Evolutionary conservation across 116 monocot species (phyloP).

Genomic region (Posidonia oceanica): DNA sequence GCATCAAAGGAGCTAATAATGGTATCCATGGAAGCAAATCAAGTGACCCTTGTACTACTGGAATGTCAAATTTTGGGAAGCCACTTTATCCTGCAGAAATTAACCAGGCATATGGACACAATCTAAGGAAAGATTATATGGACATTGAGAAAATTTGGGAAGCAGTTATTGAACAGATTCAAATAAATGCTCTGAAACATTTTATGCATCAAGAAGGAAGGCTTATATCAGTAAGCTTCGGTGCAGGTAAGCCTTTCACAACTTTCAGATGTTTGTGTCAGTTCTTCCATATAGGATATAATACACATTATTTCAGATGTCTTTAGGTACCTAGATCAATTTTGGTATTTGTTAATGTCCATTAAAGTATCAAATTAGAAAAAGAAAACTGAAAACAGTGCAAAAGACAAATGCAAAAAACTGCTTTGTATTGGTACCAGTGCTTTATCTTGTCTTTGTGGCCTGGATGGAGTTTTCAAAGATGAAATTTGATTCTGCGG

Average conservation of each 20-base stretch:
- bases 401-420: too few relatives aligned
- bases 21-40: background rate
- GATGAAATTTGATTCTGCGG: too few relatives aligned
- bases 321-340: too few relatives aligned
- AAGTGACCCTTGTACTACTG: background rate
- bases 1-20: background rate
- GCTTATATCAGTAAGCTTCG: constrained; percentile 56
- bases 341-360: too few relatives aligned
- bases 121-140: constrained; percentile 17
- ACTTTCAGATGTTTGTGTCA: background rate
- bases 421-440: too few relatives aligned
- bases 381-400: too few relatives aligned
- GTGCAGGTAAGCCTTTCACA: constrained; percentile 46
- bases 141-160: constrained; percentile 61
- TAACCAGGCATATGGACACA: constrained; percentile 13
- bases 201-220: constrained; percentile 70
- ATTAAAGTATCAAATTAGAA: too few relatives aligned
- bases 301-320: background rate
- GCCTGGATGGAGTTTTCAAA: too few relatives aligned
- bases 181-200: constrained; percentile 42
- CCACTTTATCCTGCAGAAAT: constrained; percentile 6
- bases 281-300: background rate
- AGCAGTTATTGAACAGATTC: constrained; percentile 67
- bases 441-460: too few relatives aligned
- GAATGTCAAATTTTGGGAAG: background rate